Percentiles rank a stretch among this genome's conserved stretches.
These are phyloP conservation scores for Pueraria montana DNA, from an alignment of 306 rosid genomes.

Conservation along the genomic window DNA sequence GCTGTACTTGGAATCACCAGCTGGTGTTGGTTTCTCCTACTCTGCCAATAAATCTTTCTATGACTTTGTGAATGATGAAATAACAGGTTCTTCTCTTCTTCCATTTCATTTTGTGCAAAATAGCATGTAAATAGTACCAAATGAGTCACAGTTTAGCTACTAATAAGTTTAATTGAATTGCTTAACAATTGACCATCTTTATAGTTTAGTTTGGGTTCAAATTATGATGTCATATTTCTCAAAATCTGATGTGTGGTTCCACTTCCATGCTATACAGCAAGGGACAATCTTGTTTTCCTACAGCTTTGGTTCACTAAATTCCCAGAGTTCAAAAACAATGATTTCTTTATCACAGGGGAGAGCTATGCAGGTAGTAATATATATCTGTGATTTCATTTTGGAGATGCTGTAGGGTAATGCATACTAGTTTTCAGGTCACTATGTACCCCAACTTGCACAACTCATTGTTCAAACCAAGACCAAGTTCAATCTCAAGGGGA, in stretches of 20 bases:
- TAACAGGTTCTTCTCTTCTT: constrained; percentile 60
- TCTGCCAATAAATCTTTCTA: constrained; percentile 70
- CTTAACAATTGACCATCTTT: not conserved
- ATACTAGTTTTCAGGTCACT: constrained; percentile 66
- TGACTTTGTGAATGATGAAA: constrained; percentile 52
- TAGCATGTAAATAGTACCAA: not conserved
- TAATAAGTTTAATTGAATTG: constrained; percentile 6
- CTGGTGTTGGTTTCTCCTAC: constrained; percentile 91
- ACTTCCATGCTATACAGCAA: constrained; percentile 53
- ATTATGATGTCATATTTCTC: not conserved
- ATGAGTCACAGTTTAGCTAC: not conserved
- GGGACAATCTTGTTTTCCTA: constrained; percentile 75
- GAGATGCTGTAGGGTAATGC: not conserved
- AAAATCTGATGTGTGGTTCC: not conserved
- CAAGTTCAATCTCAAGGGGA: constrained; percentile 70
- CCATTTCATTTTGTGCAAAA: not conserved
- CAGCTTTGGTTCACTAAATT: constrained; percentile 65
- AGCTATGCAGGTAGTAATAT: constrained; percentile 71
- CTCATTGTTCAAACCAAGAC: constrained; percentile 62
- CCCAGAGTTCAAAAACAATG: constrained; percentile 62
- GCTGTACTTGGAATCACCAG: constrained; percentile 76
- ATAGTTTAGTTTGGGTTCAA: not conserved
- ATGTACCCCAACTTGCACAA: constrained; percentile 80
- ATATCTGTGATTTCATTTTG: not conserved
- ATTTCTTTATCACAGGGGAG: constrained; percentile 78